Base-by-base conservation (phyloP, 1,284 basidiomycete genomes). In the Schizophyllum amplum region DNA sequence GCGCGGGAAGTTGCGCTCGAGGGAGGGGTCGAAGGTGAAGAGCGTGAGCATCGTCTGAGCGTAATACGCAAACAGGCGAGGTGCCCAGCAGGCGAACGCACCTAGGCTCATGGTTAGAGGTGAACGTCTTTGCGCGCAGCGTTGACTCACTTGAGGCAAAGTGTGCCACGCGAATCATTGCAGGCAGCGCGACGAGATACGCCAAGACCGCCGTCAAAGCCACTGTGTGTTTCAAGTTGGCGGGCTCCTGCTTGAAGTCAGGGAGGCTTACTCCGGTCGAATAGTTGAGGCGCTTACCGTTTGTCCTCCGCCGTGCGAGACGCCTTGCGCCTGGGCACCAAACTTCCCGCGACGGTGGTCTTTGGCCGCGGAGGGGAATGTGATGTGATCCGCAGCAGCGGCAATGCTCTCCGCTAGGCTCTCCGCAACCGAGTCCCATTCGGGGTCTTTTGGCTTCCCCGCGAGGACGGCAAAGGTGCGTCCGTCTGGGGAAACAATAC, bases 1-100 rank as follows among this genome's bases (percentile, higher is more conserved):
- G 27, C 50, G 20, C 11, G 20, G n/a, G 54, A 61, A 63, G 53
- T 54, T 61, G 42, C 51, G 57, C 4, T 9, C 5, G 6, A 63
- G 54, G 2, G 6, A 24, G 26, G 56, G 50, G 20, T 58, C 15
- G 6, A 52, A n/a, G 9, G 51, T 21, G 23, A 56, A 24, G 5
- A 54, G 42, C 27, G 4, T 24, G 42, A 24, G 21, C 23, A 47
- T 20, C n/a, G 47, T 23, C 6, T n/a, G 6, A 5, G 22, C n/a
- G 47, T 49, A 49, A n/a, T 49, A n/a, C 7, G 5, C 47, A 23
- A 46, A 46, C 42, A 46, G 42, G 11, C 42, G 5, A 7, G 47
- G n/a, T n/a, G 47, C n/a, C 47, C 47, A n/a, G 47, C 11, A 11
- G 11, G 42, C n/a, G 42, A 46, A 46, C 42, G n/a, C 42, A 11